These are phyloP conservation scores for Wickerhamiella vanderwaltii DNA, from an alignment of 805 yeast genomes.

Conservation along the genomic window DNA sequence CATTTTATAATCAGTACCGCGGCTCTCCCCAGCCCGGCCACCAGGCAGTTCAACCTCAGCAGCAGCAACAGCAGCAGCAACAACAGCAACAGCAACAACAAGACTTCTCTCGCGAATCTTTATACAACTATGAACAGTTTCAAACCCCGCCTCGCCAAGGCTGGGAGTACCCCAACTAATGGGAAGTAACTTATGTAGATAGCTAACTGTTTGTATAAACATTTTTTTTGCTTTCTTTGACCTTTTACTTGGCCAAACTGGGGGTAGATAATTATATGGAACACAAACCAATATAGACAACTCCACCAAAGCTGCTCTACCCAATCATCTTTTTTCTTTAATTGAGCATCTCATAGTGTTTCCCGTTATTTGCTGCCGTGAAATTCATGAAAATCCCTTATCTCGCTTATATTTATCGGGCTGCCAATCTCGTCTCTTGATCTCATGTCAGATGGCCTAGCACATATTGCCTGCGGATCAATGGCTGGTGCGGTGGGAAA, in stretches of 20 bases:
- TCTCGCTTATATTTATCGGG: too few relatives aligned
- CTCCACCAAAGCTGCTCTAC: too few relatives aligned
- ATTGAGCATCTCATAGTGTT: too few relatives aligned
- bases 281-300: too few relatives aligned
- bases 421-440: too few relatives aligned
- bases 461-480: slow-evolving; percentile 27
- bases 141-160: neutral
- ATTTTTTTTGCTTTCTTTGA: too few relatives aligned
- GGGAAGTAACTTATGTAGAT: slow-evolving; percentile 2
- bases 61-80: slow-evolving; percentile 1
- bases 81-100: neutral
- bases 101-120: neutral
- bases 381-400: too few relatives aligned
- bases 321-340: too few relatives aligned
- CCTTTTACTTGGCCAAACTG: too few relatives aligned
- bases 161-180: neutral
- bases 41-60: neutral
- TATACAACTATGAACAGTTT: slow-evolving; percentile 5
- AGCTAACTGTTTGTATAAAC: too few relatives aligned
- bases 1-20: slow-evolving; percentile 8
- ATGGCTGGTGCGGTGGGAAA: slow-evolving; percentile 76
- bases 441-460: slow-evolving; percentile 1
- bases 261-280: too few relatives aligned
- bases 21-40: slow-evolving; percentile 11
- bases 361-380: too few relatives aligned